Evolutionary conservation across 805 yeast genomes (phyloP).

Genomic region (Wickerhamiella australiensis): DNA sequence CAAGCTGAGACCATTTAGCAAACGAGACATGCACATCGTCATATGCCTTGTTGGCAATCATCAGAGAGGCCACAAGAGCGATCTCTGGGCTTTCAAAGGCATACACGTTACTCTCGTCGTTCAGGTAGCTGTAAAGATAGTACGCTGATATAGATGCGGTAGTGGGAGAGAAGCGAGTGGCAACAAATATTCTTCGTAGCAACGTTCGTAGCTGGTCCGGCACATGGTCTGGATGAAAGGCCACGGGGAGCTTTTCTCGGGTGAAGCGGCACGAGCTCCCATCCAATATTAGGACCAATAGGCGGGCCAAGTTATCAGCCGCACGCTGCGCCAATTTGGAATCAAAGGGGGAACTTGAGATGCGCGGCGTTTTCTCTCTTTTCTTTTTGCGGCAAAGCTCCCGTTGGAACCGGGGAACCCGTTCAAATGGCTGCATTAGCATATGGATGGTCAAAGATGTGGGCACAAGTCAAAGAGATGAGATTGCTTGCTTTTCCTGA

Average conservation of each 20-base stretch:
- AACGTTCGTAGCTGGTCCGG: not conserved
- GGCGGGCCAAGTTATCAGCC: not conserved
- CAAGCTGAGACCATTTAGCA: not conserved
- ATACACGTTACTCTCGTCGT: not conserved
- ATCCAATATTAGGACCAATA: not conserved
- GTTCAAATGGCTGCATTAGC: not conserved
- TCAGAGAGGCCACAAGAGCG: constrained; percentile 1
- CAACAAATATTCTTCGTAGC: not conserved
- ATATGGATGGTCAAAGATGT: not conserved
- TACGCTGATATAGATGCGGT: constrained; percentile 6
- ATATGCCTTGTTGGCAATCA: constrained; percentile 5
- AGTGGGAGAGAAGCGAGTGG: not conserved
- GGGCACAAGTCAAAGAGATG: not conserved
- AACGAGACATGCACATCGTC: not conserved
- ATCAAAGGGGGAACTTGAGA: not conserved
- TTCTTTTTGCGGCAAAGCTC: not conserved
- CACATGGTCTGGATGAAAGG: not conserved
- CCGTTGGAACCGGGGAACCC: constrained; percentile 8
- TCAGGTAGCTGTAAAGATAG: not conserved
- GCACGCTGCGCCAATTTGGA: not conserved
- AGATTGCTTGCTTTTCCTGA: not conserved
- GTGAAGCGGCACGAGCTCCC: not conserved
- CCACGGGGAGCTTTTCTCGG: not conserved
- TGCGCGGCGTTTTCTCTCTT: constrained; percentile 2
- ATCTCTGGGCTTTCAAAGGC: not conserved